Conservation (phyloP, 148 eudicot genomes). For the Rhododendron henanense region DNA sequence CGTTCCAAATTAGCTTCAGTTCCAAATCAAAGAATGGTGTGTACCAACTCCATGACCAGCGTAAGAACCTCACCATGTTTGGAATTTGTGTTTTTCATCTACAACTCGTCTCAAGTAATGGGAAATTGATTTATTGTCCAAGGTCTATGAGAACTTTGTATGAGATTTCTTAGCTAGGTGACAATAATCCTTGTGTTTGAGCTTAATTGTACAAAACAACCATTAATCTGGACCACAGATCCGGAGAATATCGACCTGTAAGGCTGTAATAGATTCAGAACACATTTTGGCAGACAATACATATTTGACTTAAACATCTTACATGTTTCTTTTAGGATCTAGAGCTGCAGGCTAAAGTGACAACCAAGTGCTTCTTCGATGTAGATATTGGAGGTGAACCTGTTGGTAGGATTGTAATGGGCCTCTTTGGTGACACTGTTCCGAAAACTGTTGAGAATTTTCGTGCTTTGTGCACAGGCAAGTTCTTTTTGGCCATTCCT, state of each 20-base stretch:
- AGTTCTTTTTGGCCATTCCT: slow-evolving; percentile 7
- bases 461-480: slow-evolving; percentile 42
- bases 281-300: background rate
- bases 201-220: background rate
- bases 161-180: background rate
- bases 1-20: slow-evolving; percentile 16
- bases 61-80: slow-evolving; percentile 12
- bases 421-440: slow-evolving; percentile 42
- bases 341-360: slow-evolving; percentile 31
- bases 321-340: slow-evolving; percentile 18
- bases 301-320: background rate
- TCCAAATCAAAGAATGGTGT: slow-evolving; percentile 17
- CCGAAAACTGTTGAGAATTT: slow-evolving; percentile 50
- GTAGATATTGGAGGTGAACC: slow-evolving; percentile 39
- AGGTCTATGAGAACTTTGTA: background rate
- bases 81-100: background rate
- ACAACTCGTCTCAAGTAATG: background rate
- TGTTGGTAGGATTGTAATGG: slow-evolving; percentile 39
- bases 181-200: background rate
- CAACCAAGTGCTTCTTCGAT: slow-evolving; percentile 33
- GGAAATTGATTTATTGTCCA: background rate
- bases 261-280: background rate
- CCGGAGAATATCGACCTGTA: background rate
- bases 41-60: slow-evolving; percentile 22
- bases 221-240: background rate